Evolutionary conservation across 805 yeast species (phyloP), one percentile per base, ranked within the genome.

Genomic region (Metschnikowia reukaufii): DNA sequence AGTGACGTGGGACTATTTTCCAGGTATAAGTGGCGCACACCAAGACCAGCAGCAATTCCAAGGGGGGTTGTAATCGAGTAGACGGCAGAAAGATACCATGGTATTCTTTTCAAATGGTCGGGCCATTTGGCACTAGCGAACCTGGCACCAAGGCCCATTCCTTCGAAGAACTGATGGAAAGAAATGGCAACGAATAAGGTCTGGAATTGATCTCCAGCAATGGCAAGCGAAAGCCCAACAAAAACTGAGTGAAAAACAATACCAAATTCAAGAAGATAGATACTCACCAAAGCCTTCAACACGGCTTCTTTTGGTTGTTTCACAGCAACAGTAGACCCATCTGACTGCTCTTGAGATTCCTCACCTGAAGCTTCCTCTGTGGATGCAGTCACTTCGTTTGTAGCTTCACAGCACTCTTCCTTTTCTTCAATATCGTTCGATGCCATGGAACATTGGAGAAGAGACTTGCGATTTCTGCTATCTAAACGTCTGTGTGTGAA

Each of bases 31-130:
- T 74, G 64, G 58, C 92, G 78, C 4, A 85, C 87, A 36, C 90
- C 90, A 30, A 88, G 66, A 34, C 96, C 96, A 55, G 86, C 81
- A 3, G 86, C 90, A 55, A 85, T 78, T 3, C 92, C 85, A 38
- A 86, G 67, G 1, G 96, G 95, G 0, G 94, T 84, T 12, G 84
- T 73, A 4, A 85, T 37, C 1, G 52, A 38, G 42, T 49, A 54
- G 4, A 40, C 54, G 13, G 42, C 36, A n/a, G 56, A 50, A 32
- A 54, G 50, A 23, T 49, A 45, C 58, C 58, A 54, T 2, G 58
- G 58, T 30, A 45, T 42, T 18, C 37, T 39, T 19, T 49, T 51
- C 48, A 46, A 45, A 23, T 47, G 43, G n/a, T 47, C 48, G 2
- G 65, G 66, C 64, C 65, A 62, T 13, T 55, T 55, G 13, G 64